Conservation (phyloP, 2,329 filamentous ascomycete species). For the Scedosporium dehoogii region DNA sequence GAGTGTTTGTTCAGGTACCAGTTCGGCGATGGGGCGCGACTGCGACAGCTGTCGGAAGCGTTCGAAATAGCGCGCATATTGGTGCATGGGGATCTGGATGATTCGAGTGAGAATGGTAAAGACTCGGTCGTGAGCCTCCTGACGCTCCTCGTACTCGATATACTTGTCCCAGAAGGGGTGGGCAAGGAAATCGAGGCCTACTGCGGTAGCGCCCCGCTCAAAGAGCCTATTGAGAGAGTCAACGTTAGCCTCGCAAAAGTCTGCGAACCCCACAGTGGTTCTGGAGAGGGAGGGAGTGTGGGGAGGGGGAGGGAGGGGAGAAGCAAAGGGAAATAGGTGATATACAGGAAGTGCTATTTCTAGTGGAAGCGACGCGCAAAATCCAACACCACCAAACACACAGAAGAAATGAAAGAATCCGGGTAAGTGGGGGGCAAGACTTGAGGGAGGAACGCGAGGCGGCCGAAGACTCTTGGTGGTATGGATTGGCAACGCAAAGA, state of each 20-base stretch:
- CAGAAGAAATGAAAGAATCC: conserved; percentile 26
- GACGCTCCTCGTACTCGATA: conserved; percentile 88
- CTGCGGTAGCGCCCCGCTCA: conserved; percentile 73
- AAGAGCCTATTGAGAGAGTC: conserved; percentile 60
- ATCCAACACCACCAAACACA: conserved; percentile 24
- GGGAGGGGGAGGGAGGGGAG: conserved; percentile 26
- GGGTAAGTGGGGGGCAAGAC: conserved; percentile 10
- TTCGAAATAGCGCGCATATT: conserved; percentile 92
- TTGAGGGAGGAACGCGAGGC: neutral
- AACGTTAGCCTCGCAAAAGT: neutral
- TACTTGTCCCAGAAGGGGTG: conserved; percentile 99
- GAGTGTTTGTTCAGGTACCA: conserved; percentile 60
- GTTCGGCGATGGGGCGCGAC: conserved; percentile 59
- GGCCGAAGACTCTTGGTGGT: conserved; percentile 15
- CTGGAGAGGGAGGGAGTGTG: conserved; percentile 22
- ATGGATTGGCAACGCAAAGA: conserved; percentile 23
- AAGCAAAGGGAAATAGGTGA: conserved; percentile 47
- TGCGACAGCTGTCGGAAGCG: conserved; percentile 72
- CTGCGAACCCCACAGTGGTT: conserved; percentile 11
- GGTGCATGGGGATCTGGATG: conserved; percentile 86
- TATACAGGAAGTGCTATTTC: conserved; percentile 30
- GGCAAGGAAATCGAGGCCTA: conserved; percentile 86
- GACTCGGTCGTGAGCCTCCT: conserved; percentile 75
- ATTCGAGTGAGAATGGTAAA: conserved; percentile 76
- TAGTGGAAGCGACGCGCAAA: conserved; percentile 40